Base-by-base conservation (phyloP, 2,329 filamentous ascomycete species). In the Lachnellula willkommii region DNA sequence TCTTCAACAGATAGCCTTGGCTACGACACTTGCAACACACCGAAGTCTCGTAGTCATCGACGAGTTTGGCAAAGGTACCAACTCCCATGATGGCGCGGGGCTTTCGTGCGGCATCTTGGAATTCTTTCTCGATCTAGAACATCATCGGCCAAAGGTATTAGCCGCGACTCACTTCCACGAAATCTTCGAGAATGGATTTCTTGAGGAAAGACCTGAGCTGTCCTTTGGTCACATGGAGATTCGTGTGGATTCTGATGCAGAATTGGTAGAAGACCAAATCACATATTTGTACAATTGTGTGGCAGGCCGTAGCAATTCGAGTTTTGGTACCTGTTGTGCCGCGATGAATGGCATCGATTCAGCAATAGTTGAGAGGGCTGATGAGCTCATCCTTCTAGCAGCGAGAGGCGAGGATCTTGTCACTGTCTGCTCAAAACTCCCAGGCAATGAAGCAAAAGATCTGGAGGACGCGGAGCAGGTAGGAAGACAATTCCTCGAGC, bases 31-130 rank as follows among this genome's bases (percentile, higher is more conserved):
- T 52, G 84, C 87, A 4, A 96, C 91, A 0, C 76, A 80, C 12
- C 81, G 83, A 48, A 96, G 89, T 66, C 75, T 99, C 5, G 70
- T 99, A 1, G 77, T 99, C n/a, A 83, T 97, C 46, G 94, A 99
- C 65, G 94, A 99, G 67, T 97, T 99, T 65, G 83, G 83, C 1
- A 87, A 85, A 66, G 83, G 83, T 2, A 87, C 83, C 0, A 79
- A 78, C 50, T 68, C 74, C 8, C 73, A 78, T 54, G 81, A 85
- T 64, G 83, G 83, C 6, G 78, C 79, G 1, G 83, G 82, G 0
- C 70, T 87, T 14, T 71, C 84, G 45, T 74, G 79, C 24, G 82
- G 82, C 2, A 71, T 85, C 6, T 71, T 88, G 15, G 72, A 78
- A 43, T 76, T 85, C 64, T 82, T 87, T 49, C 70, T 80, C 11